Base-by-base conservation (phyloP, 352 stramenopile species). In the Pythium pyrilobum region DNA sequence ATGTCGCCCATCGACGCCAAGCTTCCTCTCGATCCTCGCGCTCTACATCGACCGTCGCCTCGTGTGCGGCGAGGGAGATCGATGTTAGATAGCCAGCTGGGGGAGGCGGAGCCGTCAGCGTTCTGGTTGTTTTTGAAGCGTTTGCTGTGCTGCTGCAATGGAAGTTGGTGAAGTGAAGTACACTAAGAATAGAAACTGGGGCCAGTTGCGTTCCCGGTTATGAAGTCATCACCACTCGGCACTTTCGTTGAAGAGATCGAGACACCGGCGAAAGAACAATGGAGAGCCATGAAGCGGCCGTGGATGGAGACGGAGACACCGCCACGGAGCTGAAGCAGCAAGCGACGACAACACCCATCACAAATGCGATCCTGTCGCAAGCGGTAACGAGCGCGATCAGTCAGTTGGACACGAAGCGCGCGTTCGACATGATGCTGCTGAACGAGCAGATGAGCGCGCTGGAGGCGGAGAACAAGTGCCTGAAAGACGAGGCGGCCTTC, bases 351-450 rank as follows among this genome's bases (percentile, higher is more conserved):
- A 20, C 47, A 20, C 47, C 56, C 7, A 57, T 64, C 42, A 56
- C 67, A 18, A 75, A 72, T 37, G 52, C 57, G 18, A 87, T 85
- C 32, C 58, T 87, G 32, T 79, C 73, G 0, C 39, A 73, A 36
- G 76, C 73, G 1, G 67, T 83, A 16, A 27, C 67, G 31, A 62
- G 51, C 15, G 76, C 76, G 0, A 72, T 87, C 39, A 56, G 55
- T 12, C 62, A 81, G 37, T 65, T 71, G 24, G 73, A 85, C 48
- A 67, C 76, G 6, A 84, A 78, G 66, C 52, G 76, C 13, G 74
- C 71, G 52, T 82, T 87, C 57, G 70, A 87, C 31, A 82, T 84
- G 70, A 71, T 85, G 72, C 59, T 85, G 1, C 47, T 87, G 51
- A 77, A 81, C 46, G 70, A 83, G 47, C 69, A 82, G 29, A 55